Evolutionary conservation across 2,329 filamentous ascomycete species (phyloP).

Genomic region (Zalaria sp.): DNA sequence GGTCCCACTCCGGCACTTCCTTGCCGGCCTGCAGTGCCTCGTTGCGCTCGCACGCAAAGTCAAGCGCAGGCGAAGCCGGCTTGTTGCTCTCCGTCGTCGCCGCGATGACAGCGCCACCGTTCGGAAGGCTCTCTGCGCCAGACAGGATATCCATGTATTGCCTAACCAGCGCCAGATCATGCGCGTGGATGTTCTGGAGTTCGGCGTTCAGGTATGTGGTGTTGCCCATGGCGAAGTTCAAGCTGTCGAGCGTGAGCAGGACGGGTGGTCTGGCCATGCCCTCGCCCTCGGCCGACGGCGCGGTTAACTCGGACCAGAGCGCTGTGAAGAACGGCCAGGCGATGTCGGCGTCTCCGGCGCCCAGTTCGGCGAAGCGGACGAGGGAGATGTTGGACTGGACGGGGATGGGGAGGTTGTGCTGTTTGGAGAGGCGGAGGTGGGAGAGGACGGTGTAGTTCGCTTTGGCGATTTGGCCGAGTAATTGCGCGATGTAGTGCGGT

Average conservation of each 20-base stretch:
- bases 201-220: slow-evolving; percentile 62
- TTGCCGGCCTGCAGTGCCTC: slow-evolving; percentile 11
- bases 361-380: slow-evolving; percentile 51
- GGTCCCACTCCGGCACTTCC: slow-evolving; percentile 32
- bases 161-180: slow-evolving; percentile 64
- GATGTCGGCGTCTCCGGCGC: slow-evolving; percentile 58
- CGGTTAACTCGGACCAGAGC: slow-evolving; percentile 65
- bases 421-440: slow-evolving; percentile 33
- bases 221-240: slow-evolving; percentile 67
- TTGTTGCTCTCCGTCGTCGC: slow-evolving; percentile 61
- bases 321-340: slow-evolving; percentile 71
- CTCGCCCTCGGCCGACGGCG: slow-evolving; percentile 26
- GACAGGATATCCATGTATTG: slow-evolving; percentile 62
- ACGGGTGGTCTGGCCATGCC: slow-evolving; percentile 43
- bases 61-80: slow-evolving; percentile 49
- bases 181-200: slow-evolving; percentile 65
- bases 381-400: slow-evolving; percentile 48
- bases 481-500: slow-evolving; percentile 58
- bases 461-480: slow-evolving; percentile 58
- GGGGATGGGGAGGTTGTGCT: slow-evolving; percentile 45
- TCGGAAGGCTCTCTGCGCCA: slow-evolving; percentile 40
- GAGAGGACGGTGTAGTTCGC: slow-evolving; percentile 57
- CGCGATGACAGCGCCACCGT: slow-evolving; percentile 68
- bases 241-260: slow-evolving; percentile 63
- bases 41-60: slow-evolving; percentile 21